Conservation (phyloP, 768 basidiomycete genomes). For the Naematelia encephala region DNA sequence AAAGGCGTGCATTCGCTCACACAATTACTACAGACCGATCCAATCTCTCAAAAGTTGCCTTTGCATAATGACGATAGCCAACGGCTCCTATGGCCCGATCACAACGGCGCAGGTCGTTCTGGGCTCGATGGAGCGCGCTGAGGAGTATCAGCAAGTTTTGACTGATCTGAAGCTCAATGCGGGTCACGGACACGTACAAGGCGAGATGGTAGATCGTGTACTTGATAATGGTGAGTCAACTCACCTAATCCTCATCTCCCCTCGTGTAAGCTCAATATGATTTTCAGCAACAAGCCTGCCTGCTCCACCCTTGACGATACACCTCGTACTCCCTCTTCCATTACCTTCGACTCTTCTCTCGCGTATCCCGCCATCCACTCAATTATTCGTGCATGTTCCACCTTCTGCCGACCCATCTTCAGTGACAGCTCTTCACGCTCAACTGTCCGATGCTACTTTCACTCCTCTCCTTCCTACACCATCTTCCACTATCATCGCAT, state of each 20-base stretch:
- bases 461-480: slow-evolving; percentile 30
- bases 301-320: slow-evolving; percentile 33
- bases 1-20: too few species aligned
- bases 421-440: slow-evolving; percentile 24
- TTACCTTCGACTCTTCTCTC: slow-evolving; percentile 31
- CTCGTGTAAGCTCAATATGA: background rate
- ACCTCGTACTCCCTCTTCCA: slow-evolving; percentile 44
- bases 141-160: slow-evolving; percentile 44
- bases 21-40: too few species aligned
- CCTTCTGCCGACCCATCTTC: slow-evolving; percentile 11
- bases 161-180: slow-evolving; percentile 25
- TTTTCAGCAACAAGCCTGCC: slow-evolving; percentile 43
- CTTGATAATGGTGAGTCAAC: slow-evolving; percentile 45
- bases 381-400: slow-evolving; percentile 44
- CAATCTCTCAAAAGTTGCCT: background rate
- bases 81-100: slow-evolving; percentile 7
- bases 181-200: slow-evolving; percentile 31
- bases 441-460: slow-evolving; percentile 25
- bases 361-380: slow-evolving; percentile 42
- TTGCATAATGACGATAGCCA: slow-evolving; percentile 9
- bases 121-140: slow-evolving; percentile 45
- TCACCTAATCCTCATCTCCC: background rate
- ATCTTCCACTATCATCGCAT: slow-evolving; percentile 29
- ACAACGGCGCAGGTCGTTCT: slow-evolving; percentile 40
- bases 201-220: slow-evolving; percentile 50